Conservation (phyloP, 805 yeast species). For the Yamadazyma sp. region DNA sequence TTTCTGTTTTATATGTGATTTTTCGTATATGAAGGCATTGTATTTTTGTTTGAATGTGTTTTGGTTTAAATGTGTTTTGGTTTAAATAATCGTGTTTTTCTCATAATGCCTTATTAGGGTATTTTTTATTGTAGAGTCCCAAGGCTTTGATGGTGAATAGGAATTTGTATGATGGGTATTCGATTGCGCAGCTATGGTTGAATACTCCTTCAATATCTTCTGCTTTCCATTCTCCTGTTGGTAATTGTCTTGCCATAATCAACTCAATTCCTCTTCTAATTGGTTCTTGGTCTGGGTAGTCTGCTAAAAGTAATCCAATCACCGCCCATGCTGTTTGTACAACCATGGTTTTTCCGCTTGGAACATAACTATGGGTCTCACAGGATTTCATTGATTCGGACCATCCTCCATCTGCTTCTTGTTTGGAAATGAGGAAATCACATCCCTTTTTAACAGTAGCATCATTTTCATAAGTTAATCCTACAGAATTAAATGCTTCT, state of each 20-base stretch:
- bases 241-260: slow-evolving; percentile 61
- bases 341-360: slow-evolving; percentile 57
- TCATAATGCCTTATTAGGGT: too few species aligned
- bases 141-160: slow-evolving; percentile 90
- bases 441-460: slow-evolving; percentile 71
- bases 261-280: slow-evolving; percentile 63
- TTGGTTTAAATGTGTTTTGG: neutral
- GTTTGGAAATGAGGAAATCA: slow-evolving; percentile 74
- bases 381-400: slow-evolving; percentile 90
- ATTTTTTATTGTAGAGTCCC: slow-evolving; percentile 56
- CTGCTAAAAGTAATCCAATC: slow-evolving; percentile 75
- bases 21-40: too few species aligned
- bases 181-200: slow-evolving; percentile 88
- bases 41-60: too few species aligned
- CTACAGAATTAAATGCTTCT: slow-evolving; percentile 80
- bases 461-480: slow-evolving; percentile 58
- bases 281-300: slow-evolving; percentile 67
- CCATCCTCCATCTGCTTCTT: slow-evolving; percentile 94
- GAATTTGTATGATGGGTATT: slow-evolving; percentile 90
- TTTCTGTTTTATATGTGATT: too few species aligned
- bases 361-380: slow-evolving; percentile 75
- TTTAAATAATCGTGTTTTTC: neutral
- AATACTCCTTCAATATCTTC: slow-evolving; percentile 94
- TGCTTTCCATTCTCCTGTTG: slow-evolving; percentile 80
- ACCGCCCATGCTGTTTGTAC: slow-evolving; percentile 95